These are phyloP conservation scores for Colletotrichum eremochloae DNA, from an alignment of 2,329 filamentous ascomycete species.

Conservation along the genomic window DNA sequence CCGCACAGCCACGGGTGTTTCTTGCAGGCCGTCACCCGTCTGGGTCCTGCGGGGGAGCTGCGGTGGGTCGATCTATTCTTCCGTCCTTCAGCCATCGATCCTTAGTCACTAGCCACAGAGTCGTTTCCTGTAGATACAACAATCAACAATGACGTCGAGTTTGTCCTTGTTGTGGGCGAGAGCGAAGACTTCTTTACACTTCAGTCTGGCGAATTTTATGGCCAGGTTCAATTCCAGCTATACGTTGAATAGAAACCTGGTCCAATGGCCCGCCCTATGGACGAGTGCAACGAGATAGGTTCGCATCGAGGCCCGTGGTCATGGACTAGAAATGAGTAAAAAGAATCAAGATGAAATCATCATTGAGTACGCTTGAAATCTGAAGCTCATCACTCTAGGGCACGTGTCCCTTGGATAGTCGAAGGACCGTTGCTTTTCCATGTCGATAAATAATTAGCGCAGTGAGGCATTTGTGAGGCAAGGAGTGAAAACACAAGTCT, in stretches of 20 bases:
- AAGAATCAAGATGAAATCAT: too few species aligned
- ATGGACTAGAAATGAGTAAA: neutral
- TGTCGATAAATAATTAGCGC: neutral
- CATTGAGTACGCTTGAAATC: neutral
- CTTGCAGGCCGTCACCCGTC: slow-evolving; percentile 33
- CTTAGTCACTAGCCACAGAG: neutral
- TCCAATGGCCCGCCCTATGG: neutral
- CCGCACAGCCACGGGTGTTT: slow-evolving; percentile 40
- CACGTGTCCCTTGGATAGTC: neutral
- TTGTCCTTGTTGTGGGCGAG: neutral
- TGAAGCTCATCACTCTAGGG: neutral
- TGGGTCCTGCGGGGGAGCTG: slow-evolving; percentile 36
- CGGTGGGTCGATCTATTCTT: slow-evolving; percentile 33
- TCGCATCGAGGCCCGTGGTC: neutral
- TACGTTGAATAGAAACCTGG: too few species aligned
- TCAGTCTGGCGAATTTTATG: neutral
- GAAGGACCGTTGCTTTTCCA: neutral
- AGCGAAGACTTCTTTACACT: neutral
- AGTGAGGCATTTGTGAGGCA: neutral
- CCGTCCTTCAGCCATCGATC: slow-evolving; percentile 7
- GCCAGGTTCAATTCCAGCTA: neutral
- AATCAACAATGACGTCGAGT: neutral
- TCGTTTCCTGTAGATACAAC: neutral
- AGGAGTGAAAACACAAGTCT: neutral
- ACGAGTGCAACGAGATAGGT: neutral